Conservation (phyloP, 2,329 filamentous ascomycete genomes). For the Ophiocordyceps camponoti-saundersi region DNA sequence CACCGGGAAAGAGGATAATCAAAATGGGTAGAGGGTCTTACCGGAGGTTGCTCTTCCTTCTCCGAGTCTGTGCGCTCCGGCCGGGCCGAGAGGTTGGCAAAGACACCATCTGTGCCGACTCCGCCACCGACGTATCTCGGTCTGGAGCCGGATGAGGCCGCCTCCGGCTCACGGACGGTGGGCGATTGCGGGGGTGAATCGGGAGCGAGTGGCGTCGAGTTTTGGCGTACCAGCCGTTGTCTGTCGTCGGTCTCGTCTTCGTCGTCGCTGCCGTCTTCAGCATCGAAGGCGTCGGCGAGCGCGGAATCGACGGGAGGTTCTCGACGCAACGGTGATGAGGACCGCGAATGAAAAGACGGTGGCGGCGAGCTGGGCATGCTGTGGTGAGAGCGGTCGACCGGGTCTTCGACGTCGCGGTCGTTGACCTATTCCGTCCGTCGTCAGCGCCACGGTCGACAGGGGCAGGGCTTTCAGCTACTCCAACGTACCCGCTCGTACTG, state of each 20-base stretch:
- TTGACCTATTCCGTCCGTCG: slow-evolving; percentile 28
- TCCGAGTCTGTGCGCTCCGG: slow-evolving; percentile 65
- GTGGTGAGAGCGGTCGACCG: slow-evolving; percentile 15
- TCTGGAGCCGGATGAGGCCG: slow-evolving; percentile 21
- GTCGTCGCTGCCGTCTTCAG: slow-evolving; percentile 60
- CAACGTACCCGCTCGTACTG: slow-evolving; percentile 40
- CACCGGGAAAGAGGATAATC: slow-evolving; percentile 2
- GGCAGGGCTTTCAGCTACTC: neutral
- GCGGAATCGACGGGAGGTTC: slow-evolving; percentile 46
- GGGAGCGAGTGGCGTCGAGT: slow-evolving; percentile 13
- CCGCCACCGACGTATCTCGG: slow-evolving; percentile 47
- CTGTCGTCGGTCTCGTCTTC: slow-evolving; percentile 54
- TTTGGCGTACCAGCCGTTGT: slow-evolving; percentile 68
- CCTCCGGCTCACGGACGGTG: neutral
- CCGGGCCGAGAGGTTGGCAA: slow-evolving; percentile 85
- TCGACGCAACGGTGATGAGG: slow-evolving; percentile 36
- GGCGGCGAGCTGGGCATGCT: slow-evolving; percentile 42
- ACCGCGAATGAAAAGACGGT: slow-evolving; percentile 78
- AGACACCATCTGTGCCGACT: slow-evolving; percentile 82
- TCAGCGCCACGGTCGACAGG: neutral
- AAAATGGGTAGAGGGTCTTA: slow-evolving; percentile 31
- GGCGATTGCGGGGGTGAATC: neutral
- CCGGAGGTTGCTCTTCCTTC: slow-evolving; percentile 81
- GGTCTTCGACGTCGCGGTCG: slow-evolving; percentile 40
- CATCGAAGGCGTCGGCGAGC: slow-evolving; percentile 86